Percentiles rank a stretch among this genome's conserved stretches.
phyloP scores from a whole-genome alignment of 2,329 filamentous ascomycete genomes.

The Monosporascus sp. region DNA sequence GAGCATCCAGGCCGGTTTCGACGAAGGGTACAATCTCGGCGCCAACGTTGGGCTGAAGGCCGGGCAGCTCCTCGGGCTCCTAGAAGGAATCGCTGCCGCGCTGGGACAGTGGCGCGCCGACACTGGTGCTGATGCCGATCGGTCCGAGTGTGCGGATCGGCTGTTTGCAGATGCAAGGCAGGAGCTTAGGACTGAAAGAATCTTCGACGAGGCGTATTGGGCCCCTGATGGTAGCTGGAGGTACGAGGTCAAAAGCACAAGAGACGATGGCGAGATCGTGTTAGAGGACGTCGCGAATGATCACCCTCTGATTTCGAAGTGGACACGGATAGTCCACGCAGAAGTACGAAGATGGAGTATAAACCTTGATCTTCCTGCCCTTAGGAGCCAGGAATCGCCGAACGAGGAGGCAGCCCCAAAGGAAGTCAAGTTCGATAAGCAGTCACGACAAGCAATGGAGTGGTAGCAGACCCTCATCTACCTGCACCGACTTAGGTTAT shows the following conservation, averaged over 20 bases:
- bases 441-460: background rate
- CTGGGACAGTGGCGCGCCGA: conserved; percentile 26
- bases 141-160: conserved; percentile 17
- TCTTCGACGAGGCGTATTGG: conserved; percentile 66
- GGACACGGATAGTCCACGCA: conserved; percentile 42
- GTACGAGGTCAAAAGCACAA: conserved; percentile 44
- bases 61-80: conserved; percentile 68
- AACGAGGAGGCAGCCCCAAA: background rate
- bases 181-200: conserved; percentile 54
- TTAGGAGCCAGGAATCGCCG: background rate
- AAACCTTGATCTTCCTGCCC: conserved; percentile 2
- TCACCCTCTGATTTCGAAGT: conserved; percentile 63
- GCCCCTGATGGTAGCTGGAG: conserved; percentile 66
- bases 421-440: background rate
- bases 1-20: conserved; percentile 82
- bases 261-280: conserved; percentile 22
- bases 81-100: conserved; percentile 65
- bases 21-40: conserved; percentile 82
- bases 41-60: conserved; percentile 71
- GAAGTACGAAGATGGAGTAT: conserved; percentile 35
- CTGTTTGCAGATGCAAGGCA: conserved; percentile 45
- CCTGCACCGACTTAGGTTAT: background rate
- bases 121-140: conserved; percentile 1
- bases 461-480: background rate
- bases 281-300: conserved; percentile 59